Percentiles rank a stretch among this genome's conserved stretches.
Evolutionary conservation across 2,329 filamentous ascomycete genomes (phyloP).

Genomic region (Daldinia eschscholtzii): DNA sequence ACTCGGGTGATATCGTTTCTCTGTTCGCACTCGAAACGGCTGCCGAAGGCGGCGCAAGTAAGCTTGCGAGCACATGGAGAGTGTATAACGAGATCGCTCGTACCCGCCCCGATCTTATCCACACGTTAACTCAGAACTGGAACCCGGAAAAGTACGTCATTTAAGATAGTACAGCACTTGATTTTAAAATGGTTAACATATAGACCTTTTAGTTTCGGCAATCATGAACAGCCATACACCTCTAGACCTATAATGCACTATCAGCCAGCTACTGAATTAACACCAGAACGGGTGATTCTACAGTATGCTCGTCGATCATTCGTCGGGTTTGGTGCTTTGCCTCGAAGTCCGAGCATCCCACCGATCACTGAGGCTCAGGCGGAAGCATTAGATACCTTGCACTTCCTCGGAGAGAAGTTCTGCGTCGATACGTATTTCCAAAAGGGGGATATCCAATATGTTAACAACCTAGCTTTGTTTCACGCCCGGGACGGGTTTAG

Average conservation of each 20-base stretch:
- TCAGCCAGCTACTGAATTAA: constrained; percentile 60
- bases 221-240: constrained; percentile 58
- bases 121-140: constrained; percentile 66
- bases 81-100: constrained; percentile 73
- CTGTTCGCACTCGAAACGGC: constrained; percentile 67
- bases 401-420: constrained; percentile 63
- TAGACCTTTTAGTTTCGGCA: constrained; percentile 56
- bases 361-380: constrained; percentile 67
- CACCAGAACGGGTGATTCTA: constrained; percentile 67
- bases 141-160: constrained; percentile 59
- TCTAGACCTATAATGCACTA: constrained; percentile 68
- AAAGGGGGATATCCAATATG: constrained; percentile 66
- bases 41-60: constrained; percentile 68
- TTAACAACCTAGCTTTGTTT: constrained; percentile 67
- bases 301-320: constrained; percentile 72
- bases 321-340: constrained; percentile 68
- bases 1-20: constrained; percentile 69
- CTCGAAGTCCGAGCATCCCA: constrained; percentile 66
- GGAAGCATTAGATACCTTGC: constrained; percentile 65
- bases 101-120: constrained; percentile 70
- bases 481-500: constrained; percentile 65
- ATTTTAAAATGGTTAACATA: constrained; percentile 61
- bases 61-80: constrained; percentile 68
- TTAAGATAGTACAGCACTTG: background rate
- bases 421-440: constrained; percentile 61